Percentiles rank a stretch among this genome's conserved stretches.
These are phyloP conservation scores for Curvularia sp. DNA, from an alignment of 2,329 filamentous ascomycete genomes.

Conservation along the genomic window DNA sequence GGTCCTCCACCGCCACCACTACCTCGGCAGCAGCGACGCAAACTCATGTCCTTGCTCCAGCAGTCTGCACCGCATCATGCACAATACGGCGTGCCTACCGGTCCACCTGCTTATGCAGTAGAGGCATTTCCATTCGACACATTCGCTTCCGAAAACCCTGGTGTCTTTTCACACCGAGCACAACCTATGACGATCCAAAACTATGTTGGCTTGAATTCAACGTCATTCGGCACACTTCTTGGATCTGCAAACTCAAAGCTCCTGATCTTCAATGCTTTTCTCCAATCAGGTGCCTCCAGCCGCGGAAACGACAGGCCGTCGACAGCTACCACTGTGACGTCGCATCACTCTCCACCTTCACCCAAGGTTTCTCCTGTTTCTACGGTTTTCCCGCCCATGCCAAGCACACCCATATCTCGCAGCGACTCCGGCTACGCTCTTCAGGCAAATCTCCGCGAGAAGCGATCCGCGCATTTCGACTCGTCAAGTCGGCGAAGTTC, in stretches of 20 bases:
- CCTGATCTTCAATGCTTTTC: slow-evolving; percentile 90
- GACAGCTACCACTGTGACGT: slow-evolving; percentile 48
- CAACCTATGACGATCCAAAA: slow-evolving; percentile 77
- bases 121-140: slow-evolving; percentile 91
- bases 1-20: slow-evolving; percentile 75
- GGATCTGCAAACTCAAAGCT: slow-evolving; percentile 60
- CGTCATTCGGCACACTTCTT: slow-evolving; percentile 77
- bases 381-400: slow-evolving; percentile 76
- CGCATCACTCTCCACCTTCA: slow-evolving; percentile 61
- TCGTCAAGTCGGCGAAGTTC: slow-evolving; percentile 83
- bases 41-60: slow-evolving; percentile 86
- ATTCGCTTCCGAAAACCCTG: slow-evolving; percentile 84
- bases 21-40: slow-evolving; percentile 87
- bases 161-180: slow-evolving; percentile 77
- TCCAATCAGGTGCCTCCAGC: slow-evolving; percentile 74
- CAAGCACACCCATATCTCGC: slow-evolving; percentile 79
- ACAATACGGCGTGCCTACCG: slow-evolving; percentile 83
- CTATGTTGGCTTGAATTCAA: slow-evolving; percentile 88
- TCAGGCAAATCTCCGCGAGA: slow-evolving; percentile 86
- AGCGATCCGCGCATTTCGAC: slow-evolving; percentile 92
- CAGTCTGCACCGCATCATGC: slow-evolving; percentile 88
- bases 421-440: slow-evolving; percentile 92
- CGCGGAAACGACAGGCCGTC: slow-evolving; percentile 73
- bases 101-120: slow-evolving; percentile 89
- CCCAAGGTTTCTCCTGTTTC: slow-evolving; percentile 77